phyloP scores from a whole-genome alignment of 2,329 filamentous ascomycete species.

The Aspergillus tamarii region DNA sequence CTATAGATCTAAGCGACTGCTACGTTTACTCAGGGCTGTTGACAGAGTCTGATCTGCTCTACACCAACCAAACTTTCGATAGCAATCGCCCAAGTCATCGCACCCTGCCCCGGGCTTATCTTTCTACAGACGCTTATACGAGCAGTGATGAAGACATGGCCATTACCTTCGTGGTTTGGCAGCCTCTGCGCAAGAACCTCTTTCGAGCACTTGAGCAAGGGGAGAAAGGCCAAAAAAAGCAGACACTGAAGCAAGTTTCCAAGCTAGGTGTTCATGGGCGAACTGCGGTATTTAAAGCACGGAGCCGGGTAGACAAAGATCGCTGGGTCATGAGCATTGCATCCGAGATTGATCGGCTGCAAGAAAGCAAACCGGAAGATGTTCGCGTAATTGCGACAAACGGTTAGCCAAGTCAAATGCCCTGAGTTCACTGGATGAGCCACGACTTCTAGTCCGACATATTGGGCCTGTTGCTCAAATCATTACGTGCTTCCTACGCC shows the following conservation, averaged over 20 bases:
- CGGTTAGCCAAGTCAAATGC: background rate
- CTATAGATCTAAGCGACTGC: conserved; percentile 64
- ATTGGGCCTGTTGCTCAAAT: background rate
- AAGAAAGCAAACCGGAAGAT: conserved; percentile 51
- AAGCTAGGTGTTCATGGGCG: conserved; percentile 63
- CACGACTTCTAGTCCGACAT: no score
- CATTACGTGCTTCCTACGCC: background rate
- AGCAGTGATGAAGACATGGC: conserved; percentile 67
- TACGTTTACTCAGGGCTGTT: conserved; percentile 68
- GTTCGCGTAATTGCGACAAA: conserved; percentile 44
- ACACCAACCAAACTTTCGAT: conserved; percentile 67
- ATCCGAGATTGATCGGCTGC: conserved; percentile 66
- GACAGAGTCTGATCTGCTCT: conserved; percentile 65
- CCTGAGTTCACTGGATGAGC: background rate
- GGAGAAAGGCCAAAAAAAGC: conserved; percentile 45
- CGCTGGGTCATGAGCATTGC: conserved; percentile 69
- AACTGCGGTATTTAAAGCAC: conserved; percentile 67
- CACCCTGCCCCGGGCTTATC: conserved; percentile 62
- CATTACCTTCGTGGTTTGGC: conserved; percentile 70
- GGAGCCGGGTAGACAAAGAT: conserved; percentile 67
- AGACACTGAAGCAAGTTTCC: conserved; percentile 60
- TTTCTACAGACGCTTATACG: conserved; percentile 62
- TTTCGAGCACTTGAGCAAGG: conserved; percentile 53
- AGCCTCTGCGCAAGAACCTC: conserved; percentile 59
- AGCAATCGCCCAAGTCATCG: conserved; percentile 63